Evolutionary conservation across 495 filamentous ascomycete species (phyloP).

Genomic region (Chlorociboria aeruginascens): DNA sequence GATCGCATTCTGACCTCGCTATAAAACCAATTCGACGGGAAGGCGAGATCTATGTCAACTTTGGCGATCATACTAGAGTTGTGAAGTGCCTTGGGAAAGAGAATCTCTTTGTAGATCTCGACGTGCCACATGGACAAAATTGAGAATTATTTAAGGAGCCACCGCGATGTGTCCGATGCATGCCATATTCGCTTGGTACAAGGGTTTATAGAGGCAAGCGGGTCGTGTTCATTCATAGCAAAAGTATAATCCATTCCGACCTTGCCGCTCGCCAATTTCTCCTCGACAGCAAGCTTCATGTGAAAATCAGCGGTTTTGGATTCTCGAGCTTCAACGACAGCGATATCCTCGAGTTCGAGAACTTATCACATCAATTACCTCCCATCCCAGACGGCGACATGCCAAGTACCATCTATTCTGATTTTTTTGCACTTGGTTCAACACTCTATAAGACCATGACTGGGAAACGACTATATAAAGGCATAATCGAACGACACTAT

Average conservation of each 20-base stretch:
- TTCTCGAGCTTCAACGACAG: neutral
- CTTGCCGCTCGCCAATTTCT: neutral
- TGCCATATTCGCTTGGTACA: neutral
- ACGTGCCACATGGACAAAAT: neutral
- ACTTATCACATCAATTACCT: neutral
- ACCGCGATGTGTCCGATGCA: neutral
- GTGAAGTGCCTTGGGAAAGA: constrained; percentile 1
- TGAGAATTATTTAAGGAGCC: neutral
- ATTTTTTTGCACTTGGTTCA: constrained; percentile 1
- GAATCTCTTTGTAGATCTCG: neutral
- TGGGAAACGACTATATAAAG: too few relatives aligned
- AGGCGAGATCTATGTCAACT: neutral
- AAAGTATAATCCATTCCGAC: constrained; percentile 1
- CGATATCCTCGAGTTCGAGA: constrained; percentile 1
- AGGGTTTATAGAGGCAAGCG: neutral
- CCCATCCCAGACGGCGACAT: neutral
- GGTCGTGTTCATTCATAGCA: neutral
- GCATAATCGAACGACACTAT: too few relatives aligned
- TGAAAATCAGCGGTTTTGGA: neutral
- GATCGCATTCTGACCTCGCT: too few relatives aligned
- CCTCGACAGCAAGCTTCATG: neutral
- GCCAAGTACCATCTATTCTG: neutral
- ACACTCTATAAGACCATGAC: too few relatives aligned
- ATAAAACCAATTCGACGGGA: constrained; percentile 3
- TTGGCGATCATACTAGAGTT: constrained; percentile 1